Base-by-base conservation (phyloP, 495 filamentous ascomycete species). In the Alectoria sarmentosa region DNA sequence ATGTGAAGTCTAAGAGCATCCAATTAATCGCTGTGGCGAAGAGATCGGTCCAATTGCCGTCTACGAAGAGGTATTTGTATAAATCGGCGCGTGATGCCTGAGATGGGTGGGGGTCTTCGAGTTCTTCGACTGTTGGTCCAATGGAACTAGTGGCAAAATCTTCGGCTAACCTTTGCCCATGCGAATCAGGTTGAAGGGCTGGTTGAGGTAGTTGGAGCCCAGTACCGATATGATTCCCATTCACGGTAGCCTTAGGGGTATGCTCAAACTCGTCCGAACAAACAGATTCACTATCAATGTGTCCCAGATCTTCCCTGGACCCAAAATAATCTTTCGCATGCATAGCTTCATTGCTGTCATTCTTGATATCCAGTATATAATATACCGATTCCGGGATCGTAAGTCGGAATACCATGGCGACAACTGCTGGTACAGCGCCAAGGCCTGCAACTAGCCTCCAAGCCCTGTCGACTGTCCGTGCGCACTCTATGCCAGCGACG, bases 381-480 rank as follows among this genome's bases (percentile, higher is more conserved):
- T 84, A 80, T 7, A 64, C 82, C 21, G 80, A 82, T 62, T 89
- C 86, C 10, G 85, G 84, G 66, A 89, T 85, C 23, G 78, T 77
- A 44, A 86, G 80, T 34, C 86, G 79, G 63, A 85, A 80, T 8
- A 81, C 55, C 17, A 86, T 80, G 6, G 86, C 82, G 32, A 88
- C 74, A 8, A 80, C 71, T 48, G 84, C 84, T 21, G 86, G 86
- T 9, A 88, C 66, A 7, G 81, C 84, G 14, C 85, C 85, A 30
- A 88, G 75, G 3, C 83, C 82, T 60, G 84, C 77, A 1, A 87
- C 81, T 70, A 78, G 78, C 46, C 86, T 78, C 87, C 86, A 90
- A 68, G 84, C 75, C 14, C 62, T 73, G 55, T 82, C 80, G 4
- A 81, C 46, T 15, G 71, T 75, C 17, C 73, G 72, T 19, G 63